phyloP scores from a whole-genome alignment of 2,329 filamentous ascomycete species.

The Arthrobotrys sinensis region DNA sequence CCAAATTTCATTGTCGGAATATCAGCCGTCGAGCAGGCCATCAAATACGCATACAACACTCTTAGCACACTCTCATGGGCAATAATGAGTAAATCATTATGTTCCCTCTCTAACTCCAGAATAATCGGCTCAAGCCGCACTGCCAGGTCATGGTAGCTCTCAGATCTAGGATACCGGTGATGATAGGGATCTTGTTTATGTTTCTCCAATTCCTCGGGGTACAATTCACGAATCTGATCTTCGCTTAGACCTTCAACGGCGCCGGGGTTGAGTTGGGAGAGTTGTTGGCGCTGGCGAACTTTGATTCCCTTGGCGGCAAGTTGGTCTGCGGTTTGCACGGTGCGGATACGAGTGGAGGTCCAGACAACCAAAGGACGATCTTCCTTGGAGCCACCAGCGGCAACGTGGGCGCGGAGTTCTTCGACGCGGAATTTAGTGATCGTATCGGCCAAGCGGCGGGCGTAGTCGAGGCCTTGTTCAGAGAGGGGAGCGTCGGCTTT shows the following conservation, averaged over 20 bases:
- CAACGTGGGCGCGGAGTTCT: conserved; percentile 79
- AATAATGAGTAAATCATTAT: conserved; percentile 97
- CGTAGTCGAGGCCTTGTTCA: conserved; percentile 83
- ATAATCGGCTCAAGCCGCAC: conserved; percentile 98
- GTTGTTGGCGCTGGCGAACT: conserved; percentile 91
- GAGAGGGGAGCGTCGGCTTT: conserved; percentile 90
- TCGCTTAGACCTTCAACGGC: conserved; percentile 96
- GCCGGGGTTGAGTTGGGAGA: conserved; percentile 97
- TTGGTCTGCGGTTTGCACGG: conserved; percentile 88
- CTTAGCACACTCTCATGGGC: conserved; percentile 98
- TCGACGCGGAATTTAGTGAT: conserved; percentile 86
- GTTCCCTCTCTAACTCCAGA: conserved; percentile 94
- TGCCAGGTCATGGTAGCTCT: conserved; percentile 99
- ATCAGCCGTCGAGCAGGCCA: conserved; percentile 96
- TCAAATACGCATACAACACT: conserved; percentile 96
- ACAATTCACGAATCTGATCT: conserved; percentile 81
- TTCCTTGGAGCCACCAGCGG: conserved; percentile 78
- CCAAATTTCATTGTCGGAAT: conserved; percentile 95
- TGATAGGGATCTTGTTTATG: conserved; percentile 97
- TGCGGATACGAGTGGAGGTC: conserved; percentile 92
- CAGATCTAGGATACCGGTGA: conserved; percentile 81
- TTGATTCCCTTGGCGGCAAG: conserved; percentile 86
- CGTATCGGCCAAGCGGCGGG: conserved; percentile 86
- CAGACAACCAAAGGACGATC: conserved; percentile 89
- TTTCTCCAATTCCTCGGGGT: conserved; percentile 91